Evolutionary conservation across 2,329 filamentous ascomycete species (phyloP).

Genomic region (Mycocentrospora acerina): DNA sequence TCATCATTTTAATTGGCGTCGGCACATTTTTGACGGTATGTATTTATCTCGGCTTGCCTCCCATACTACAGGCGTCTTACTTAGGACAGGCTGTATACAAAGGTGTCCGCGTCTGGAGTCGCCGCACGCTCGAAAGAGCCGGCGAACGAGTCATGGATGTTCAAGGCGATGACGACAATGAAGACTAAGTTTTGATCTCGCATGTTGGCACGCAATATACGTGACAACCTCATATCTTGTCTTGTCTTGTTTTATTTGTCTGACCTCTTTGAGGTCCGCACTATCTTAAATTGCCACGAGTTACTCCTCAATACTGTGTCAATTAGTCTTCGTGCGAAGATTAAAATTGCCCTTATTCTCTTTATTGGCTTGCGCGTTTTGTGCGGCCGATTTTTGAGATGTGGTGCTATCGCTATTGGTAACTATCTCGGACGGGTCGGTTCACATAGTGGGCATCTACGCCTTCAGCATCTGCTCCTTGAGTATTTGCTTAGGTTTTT

Average conservation of each 20-base stretch:
- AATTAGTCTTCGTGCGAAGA: slow-evolving; percentile 98
- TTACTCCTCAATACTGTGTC: slow-evolving; percentile 71
- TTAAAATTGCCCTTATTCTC: slow-evolving; percentile 42
- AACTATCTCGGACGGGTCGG: slow-evolving; percentile 17
- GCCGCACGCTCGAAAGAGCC: slow-evolving; percentile 70
- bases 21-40: slow-evolving; percentile 75
- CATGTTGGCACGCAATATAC: too few relatives aligned
- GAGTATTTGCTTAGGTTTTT: slow-evolving; percentile 16
- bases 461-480: slow-evolving; percentile 15
- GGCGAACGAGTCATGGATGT: slow-evolving; percentile 83
- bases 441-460: too few relatives aligned
- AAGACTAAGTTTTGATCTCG: slow-evolving; percentile 45
- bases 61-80: slow-evolving; percentile 10
- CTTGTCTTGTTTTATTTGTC: background rate
- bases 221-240: too few relatives aligned
- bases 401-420: slow-evolving; percentile 30
- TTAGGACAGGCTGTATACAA: slow-evolving; percentile 73
- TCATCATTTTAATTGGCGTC: slow-evolving; percentile 77
- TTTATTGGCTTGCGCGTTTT: slow-evolving; percentile 37
- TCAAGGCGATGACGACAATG: slow-evolving; percentile 61
- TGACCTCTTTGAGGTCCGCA: slow-evolving; percentile 56
- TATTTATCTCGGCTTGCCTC: slow-evolving; percentile 17
- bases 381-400: slow-evolving; percentile 31
- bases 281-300: slow-evolving; percentile 96
- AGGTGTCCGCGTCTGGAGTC: slow-evolving; percentile 72